phyloP scores from a whole-genome alignment of 129 eudicot species.

The Calendula officinalis region DNA sequence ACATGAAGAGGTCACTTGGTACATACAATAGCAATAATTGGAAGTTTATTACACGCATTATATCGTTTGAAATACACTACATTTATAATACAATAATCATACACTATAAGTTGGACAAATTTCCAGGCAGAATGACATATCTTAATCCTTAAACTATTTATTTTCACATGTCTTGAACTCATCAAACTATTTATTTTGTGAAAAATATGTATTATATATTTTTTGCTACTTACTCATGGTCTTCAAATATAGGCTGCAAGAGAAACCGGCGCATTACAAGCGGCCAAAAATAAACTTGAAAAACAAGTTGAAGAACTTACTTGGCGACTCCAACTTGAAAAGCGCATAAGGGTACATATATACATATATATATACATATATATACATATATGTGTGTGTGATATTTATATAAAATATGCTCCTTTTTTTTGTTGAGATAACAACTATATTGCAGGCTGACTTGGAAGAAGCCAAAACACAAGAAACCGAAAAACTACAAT shows the following conservation, averaged over 20 bases:
- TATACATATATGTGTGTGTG: too few species aligned
- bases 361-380: too few species aligned
- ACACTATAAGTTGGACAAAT: too few species aligned
- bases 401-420: neutral
- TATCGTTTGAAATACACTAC: too few species aligned
- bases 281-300: slow-evolving; percentile 87
- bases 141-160: neutral
- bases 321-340: slow-evolving; percentile 90
- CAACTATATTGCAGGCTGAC: slow-evolving; percentile 44
- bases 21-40: too few species aligned
- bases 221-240: slow-evolving; percentile 12
- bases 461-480: slow-evolving; percentile 67
- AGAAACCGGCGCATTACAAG: slow-evolving; percentile 95
- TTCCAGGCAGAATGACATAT: too few species aligned
- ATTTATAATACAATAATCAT: too few species aligned
- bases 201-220: neutral
- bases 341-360: slow-evolving; percentile 77
- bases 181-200: neutral
- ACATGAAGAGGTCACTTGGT: too few species aligned
- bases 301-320: slow-evolving; percentile 94
- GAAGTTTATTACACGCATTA: too few species aligned
- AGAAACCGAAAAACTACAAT: slow-evolving; percentile 58
- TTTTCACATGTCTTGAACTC: slow-evolving; percentile 5
- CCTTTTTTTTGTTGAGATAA: slow-evolving; percentile 5
- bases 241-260: slow-evolving; percentile 64